Conservation (phyloP, 2,329 filamentous ascomycete species). For the Fusarium austroafricanum region DNA sequence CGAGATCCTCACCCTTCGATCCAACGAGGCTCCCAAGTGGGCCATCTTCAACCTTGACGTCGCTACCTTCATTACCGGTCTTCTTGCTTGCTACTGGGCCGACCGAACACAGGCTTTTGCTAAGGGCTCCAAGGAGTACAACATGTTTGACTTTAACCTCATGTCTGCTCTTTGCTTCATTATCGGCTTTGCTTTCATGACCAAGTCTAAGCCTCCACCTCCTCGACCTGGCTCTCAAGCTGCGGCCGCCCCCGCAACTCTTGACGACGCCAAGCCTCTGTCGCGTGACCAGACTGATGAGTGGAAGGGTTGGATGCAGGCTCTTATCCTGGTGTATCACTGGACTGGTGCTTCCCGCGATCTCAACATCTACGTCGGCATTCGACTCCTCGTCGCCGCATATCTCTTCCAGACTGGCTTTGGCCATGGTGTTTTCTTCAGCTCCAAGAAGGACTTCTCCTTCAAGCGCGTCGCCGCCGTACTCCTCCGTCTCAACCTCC, state of each 20-base stretch:
- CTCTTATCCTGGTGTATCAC: conserved; percentile 64
- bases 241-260: conserved; percentile 12
- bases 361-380: conserved; percentile 64
- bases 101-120: conserved; percentile 48
- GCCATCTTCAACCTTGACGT: conserved; percentile 38
- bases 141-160: conserved; percentile 36
- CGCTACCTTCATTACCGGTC: conserved; percentile 40
- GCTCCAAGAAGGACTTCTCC: conserved; percentile 67
- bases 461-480: conserved; percentile 62
- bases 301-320: conserved; percentile 75
- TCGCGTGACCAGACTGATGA: conserved; percentile 68
- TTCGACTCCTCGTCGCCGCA: conserved; percentile 66
- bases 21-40: conserved; percentile 15
- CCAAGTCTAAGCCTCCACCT: conserved; percentile 28
- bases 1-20: conserved; percentile 26
- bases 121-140: conserved; percentile 45
- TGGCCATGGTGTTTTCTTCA: conserved; percentile 69
- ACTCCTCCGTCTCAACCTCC: conserved; percentile 67
- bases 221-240: conserved; percentile 14
- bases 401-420: conserved; percentile 73
- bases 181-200: conserved; percentile 35
- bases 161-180: conserved; percentile 33
- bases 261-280: conserved; percentile 44
- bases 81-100: conserved; percentile 46
- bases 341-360: conserved; percentile 60